Conservation (phyloP, 176 grass and related monocot species). For the Musa beccarii region DNA sequence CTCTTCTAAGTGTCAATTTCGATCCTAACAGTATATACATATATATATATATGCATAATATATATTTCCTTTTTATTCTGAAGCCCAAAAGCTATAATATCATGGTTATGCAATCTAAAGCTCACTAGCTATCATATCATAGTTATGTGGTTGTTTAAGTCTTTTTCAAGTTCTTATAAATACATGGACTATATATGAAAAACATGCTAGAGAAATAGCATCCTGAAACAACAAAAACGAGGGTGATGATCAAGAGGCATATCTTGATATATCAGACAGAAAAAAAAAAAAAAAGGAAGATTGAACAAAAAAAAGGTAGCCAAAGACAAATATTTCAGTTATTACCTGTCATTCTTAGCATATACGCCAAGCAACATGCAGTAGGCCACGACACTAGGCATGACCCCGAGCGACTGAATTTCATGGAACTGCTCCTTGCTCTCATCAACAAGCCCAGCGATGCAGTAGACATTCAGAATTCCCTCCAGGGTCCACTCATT, state of each 20-base stretch:
- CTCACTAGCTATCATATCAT: too few species aligned
- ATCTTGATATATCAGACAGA: neutral
- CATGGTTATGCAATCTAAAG: too few species aligned
- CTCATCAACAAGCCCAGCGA: slow-evolving; percentile 72
- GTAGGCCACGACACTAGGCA: slow-evolving; percentile 62
- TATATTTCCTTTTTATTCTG: too few species aligned
- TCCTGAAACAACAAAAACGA: neutral
- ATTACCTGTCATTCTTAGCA: slow-evolving; percentile 90
- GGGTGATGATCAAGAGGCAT: neutral
- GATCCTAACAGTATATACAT: too few species aligned
- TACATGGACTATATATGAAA: neutral
- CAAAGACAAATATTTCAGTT: neutral
- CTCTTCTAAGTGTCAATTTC: too few species aligned
- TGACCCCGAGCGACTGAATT: slow-evolving; percentile 34
- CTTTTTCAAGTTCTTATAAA: too few species aligned
- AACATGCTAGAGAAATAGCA: neutral
- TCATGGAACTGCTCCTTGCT: slow-evolving; percentile 96
- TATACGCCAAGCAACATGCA: slow-evolving; percentile 89
- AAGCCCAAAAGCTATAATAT: too few species aligned
- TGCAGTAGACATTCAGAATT: slow-evolving; percentile 76
- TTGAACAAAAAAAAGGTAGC: neutral
- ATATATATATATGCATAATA: too few species aligned
- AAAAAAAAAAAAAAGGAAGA: neutral
- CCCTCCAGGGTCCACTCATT: slow-evolving; percentile 78
- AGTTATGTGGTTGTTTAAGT: too few species aligned